Evolutionary conservation across 192 early-diverging fungal genomes (phyloP), one percentile per base, ranked within the genome.

Genomic region (Dissophora ornata): DNA sequence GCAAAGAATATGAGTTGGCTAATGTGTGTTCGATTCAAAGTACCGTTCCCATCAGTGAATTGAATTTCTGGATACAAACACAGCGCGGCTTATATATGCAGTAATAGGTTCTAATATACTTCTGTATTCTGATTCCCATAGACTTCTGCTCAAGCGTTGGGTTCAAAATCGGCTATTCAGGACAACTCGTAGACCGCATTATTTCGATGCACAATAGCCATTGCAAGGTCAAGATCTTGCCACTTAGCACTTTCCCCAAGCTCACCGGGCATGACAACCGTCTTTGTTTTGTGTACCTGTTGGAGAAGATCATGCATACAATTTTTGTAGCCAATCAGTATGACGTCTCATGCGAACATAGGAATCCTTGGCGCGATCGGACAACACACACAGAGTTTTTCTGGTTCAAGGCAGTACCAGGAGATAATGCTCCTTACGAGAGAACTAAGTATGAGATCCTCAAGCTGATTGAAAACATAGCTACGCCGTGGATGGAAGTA

Each of bases 311-410:
- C 57, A 46, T 58, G 57, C 57, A 58, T 58, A 28, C 19, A 46
- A 58, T 58, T 40, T 58, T 58, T 58, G 57, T 58, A 42, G 57
- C 57, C 41, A 16, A 58, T 58, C 57, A 58, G 57, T 58, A 58
- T 45, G 57, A 58, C 42, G 45, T 58, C 57, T 58, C 57, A 45
- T 58, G 57, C 57, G 45, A 32, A 58, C 57, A 54, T 54, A 29
- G 5, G 10, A 54, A 45, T 58, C 7, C 6, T 13, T 46, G 57
- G 24, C 38, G 57, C 36, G 38, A n/a, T 58, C 57, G 57, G 57
- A 58, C 57, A 58, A 58, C 57, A 45, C 57, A 58, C 57, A 46
- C 57, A 58, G 57, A 58, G 28, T 58, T 58, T 58, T 58, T 58
- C 29, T 58, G 57, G 57, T 58, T 58, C 57, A 58, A 58, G 42